Conservation (phyloP, 495 filamentous ascomycete species). For the Hyaloscypha hepaticicola region DNA sequence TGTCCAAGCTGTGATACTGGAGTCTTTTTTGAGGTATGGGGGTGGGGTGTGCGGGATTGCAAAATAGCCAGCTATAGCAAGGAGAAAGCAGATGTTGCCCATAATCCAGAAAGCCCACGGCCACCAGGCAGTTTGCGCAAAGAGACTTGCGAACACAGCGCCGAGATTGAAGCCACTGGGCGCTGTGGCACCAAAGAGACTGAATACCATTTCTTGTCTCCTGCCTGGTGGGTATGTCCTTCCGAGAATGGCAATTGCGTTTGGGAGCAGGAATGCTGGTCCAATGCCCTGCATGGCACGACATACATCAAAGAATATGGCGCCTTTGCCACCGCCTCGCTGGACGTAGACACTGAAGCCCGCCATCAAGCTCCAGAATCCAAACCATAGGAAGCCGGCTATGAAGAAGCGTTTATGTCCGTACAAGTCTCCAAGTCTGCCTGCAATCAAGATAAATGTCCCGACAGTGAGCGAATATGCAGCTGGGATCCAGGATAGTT, state of each 20-base stretch:
- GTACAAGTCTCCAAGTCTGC: constrained; percentile 62
- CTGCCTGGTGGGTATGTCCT: constrained; percentile 50
- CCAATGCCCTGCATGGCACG: constrained; percentile 63
- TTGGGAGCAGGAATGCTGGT: constrained; percentile 60
- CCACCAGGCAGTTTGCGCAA: constrained; percentile 59
- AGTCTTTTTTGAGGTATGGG: constrained; percentile 24
- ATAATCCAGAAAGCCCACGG: constrained; percentile 65
- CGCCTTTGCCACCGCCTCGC: constrained; percentile 31
- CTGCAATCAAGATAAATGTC: constrained; percentile 63
- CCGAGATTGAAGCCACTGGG: constrained; percentile 56
- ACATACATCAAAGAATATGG: constrained; percentile 56
- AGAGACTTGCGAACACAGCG: constrained; percentile 47
- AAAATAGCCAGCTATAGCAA: constrained; percentile 42
- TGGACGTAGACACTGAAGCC: constrained; percentile 44
- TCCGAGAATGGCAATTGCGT: constrained; percentile 62
- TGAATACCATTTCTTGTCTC: constrained; percentile 63
- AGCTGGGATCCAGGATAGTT: constrained; percentile 48
- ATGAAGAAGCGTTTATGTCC: constrained; percentile 63
- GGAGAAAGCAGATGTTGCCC: constrained; percentile 43
- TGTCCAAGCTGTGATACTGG: constrained; percentile 21
- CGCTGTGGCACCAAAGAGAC: constrained; percentile 61
- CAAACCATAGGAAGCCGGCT: constrained; percentile 60
- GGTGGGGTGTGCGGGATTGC: constrained; percentile 49
- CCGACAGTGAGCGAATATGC: constrained; percentile 59
- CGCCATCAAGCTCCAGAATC: constrained; percentile 57